Evolutionary conservation across 2,329 filamentous ascomycete genomes (phyloP), one percentile per base, ranked within the genome.

Genomic region (Emericellopsis cladophorae): DNA sequence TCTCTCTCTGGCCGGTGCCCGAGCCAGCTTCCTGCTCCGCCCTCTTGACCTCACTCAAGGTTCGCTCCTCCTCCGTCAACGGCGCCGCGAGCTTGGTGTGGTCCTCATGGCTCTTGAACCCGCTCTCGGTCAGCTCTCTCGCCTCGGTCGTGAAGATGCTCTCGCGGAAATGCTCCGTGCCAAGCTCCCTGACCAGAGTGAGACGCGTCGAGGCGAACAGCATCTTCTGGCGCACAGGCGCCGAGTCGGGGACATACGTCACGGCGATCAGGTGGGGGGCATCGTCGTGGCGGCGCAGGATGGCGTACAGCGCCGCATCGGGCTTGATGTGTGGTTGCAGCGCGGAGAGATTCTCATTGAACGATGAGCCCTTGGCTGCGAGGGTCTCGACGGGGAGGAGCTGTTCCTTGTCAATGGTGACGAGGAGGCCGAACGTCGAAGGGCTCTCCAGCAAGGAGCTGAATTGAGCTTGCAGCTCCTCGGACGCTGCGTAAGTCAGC

Each of bases 201-300:
- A 89, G 67, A 9, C 84, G 74, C 23, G 85, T 89, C 21, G 79
- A 76, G 6, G 85, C 84, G 58, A 90, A 89, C 18, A 92, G 73
- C 81, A 86, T 92, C 69, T 92, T 92, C 57, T 87, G 81, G 32
- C 85, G 79, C 42, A 92, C 84, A 23, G 81, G 82, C 32, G 85
- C 85, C 1, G 75, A 56, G 59, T 90, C 83, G 22, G 85, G 86
- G 6, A 92, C 78, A 58, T 88, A 92, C 31, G 84, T 87, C 31
- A 89, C 66, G 36, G 80, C 82, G 22, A 83, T 63, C 47, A 88
- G 77, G 48, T 59, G 61, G n/a, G 72, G 74, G 4, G 66, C 59
- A 31, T 60, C 56, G 40, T 76, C 68, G 57, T 80, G 70, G 42
- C 81, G 78, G 38, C 84, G 81, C 34, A 92, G 74, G 51, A 92